phyloP scores from a whole-genome alignment of 1,284 basidiomycete species.

The Sanghuangporus sanghuang region DNA sequence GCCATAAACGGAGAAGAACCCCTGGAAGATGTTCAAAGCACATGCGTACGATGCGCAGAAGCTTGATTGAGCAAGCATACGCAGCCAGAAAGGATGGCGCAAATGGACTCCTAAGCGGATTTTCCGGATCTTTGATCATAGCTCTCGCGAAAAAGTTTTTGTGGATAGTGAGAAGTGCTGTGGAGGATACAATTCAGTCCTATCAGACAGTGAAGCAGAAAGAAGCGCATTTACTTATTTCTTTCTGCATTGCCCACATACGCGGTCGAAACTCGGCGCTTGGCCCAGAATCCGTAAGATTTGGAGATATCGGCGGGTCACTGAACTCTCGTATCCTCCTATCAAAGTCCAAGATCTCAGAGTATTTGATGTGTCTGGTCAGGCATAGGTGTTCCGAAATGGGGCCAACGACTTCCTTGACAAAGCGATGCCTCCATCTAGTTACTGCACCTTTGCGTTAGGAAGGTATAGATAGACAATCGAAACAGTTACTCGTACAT shows the following conservation, averaged over 20 bases:
- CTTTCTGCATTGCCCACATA: constrained; percentile 1
- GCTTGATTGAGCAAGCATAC: constrained; percentile 8
- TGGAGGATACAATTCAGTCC: neutral
- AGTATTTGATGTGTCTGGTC: constrained; percentile 11
- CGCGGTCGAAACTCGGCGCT: neutral
- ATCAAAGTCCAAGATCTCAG: constrained; percentile 17
- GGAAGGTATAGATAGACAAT: neutral
- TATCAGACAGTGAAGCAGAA: neutral
- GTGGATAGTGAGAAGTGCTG: constrained; percentile 14
- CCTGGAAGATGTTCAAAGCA: neutral
- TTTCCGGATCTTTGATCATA: constrained; percentile 11
- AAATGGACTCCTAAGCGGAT: constrained; percentile 16
- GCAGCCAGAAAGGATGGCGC: constrained; percentile 15
- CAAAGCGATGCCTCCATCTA: constrained; percentile 8
- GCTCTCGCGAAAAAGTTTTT: constrained; percentile 17
- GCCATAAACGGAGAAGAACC: constrained; percentile 29
- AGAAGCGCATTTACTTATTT: constrained; percentile 1
- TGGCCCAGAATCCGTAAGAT: neutral
- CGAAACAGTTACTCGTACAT: neutral
- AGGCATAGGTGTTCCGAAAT: constrained; percentile 8
- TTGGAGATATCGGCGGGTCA: neutral
- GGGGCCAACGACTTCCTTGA: constrained; percentile 4
- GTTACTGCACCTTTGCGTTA: neutral
- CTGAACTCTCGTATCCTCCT: constrained; percentile 14
- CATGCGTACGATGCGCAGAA: constrained; percentile 1